Evolutionary conservation across 495 filamentous ascomycete species (phyloP), one percentile per base, ranked within the genome.

Genomic region (Neurospora intermedia): DNA sequence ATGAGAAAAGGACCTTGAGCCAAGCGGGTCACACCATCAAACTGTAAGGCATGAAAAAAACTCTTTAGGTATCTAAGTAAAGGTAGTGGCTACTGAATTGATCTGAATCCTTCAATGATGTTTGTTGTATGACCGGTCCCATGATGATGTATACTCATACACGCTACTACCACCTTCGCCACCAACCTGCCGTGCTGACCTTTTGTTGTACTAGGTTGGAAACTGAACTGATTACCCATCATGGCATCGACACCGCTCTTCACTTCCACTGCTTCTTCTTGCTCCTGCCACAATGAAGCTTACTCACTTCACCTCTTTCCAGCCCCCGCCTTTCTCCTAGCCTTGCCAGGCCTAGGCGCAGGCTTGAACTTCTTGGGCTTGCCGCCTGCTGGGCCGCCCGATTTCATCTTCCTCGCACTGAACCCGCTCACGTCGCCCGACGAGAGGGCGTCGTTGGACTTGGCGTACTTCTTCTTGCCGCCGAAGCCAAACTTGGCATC

Each of bases 401-500:
- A 81, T 86, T 97, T 97, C 91, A 97, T 96, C 86, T 91, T 91
- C 87, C 90, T 93, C 27, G 80, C 85, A 62, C 89, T 94, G 84
- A 94, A 98, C 7, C 86, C 87, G 74, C 88, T 88, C 79, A 96
- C 77, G 83, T 98, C 96, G 71, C 87, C 90, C 69, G 88, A 93
- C 71, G 90, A 93, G 41, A 84, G 79, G 59, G 94, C 93, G 83
- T 97, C 94, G 71, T 92, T 91, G 73, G 93, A 96, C 88, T 99
- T 99, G 46, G 86, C 80, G 80, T 91, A 88, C 70, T 91, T 85
- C 88, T 98, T 98, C 89, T 96, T 97, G 73, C 96, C 96, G 72
- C 96, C 96, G 81, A 93, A 96, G 35, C 96, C 96, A 80, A 90
- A 98, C 83, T 96, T 97, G 74, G 90, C 85, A 81, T 99, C 90